Evolutionary conservation across 208 protist genomes (phyloP), one percentile per base, ranked within the genome.

Genomic region (Leishmania major): DNA sequence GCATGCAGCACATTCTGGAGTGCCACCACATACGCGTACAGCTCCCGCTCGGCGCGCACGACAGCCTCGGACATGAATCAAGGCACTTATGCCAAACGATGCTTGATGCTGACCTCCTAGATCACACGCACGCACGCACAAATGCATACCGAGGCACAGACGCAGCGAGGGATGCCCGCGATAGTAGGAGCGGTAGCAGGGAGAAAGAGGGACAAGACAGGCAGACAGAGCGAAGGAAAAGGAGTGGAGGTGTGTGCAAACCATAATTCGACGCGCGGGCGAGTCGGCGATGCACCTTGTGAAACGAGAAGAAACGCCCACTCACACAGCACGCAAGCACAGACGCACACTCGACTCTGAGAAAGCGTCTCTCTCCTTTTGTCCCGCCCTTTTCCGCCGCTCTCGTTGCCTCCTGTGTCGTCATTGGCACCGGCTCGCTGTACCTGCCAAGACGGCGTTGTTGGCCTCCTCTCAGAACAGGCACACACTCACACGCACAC

Each of bases 61-160:
- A 96, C 83, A 2, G 83, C 84, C 37, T 92, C 88, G 8, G 93
- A 91, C 95, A 97, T 97, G 45, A 49, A 49, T 37, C 73, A 72
- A 37, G 45, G 35, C 15, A 53, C 43, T n/a, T 53, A 73, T 53
- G 70, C 17, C 31, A 28, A 28, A 47, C 31, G 47, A 64, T 19
- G 22, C 40, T 72, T 8, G 25, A n/a, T 28, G n/a, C 43, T 47
- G 78, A 8, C 47, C 49, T 35, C 35, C 28, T 55, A 19, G 31
- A 17, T 22, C 10, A 31, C 28, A 64, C 59, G 10, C 59, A 31
- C 1, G 22, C 22, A 62, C 22, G 43, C 43, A 45, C 10, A 15
- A 2, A n/a, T 4, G 17, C 37, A 72, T n/a, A 53, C 40, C 40
- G 40, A 73, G 40, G 17, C 40, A 31, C 35, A 49, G 67, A 25